These are phyloP conservation scores for Pinus albicaulis DNA, from an alignment of 75 land plant genomes.

Conservation along the genomic window DNA sequence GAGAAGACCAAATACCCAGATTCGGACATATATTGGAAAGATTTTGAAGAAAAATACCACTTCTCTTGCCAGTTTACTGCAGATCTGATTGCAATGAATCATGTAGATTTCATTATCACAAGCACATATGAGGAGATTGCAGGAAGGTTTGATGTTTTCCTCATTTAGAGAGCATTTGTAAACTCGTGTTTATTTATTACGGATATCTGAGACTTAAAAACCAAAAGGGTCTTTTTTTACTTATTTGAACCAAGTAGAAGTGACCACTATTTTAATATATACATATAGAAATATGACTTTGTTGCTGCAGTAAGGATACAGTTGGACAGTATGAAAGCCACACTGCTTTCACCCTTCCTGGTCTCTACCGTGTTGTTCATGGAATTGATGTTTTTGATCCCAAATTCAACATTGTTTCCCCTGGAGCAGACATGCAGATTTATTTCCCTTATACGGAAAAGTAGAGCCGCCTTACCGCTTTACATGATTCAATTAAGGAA, in stretches of 20 bases:
- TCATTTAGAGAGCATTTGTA: too few species aligned
- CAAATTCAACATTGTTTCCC: conserved; percentile 78
- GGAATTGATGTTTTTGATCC: conserved; percentile 81
- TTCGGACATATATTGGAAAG: conserved; percentile 78
- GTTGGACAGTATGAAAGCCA: conserved; percentile 78
- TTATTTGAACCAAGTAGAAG: too few species aligned
- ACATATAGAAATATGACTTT: neutral
- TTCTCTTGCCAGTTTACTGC: conserved; percentile 85
- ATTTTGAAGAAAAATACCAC: conserved; percentile 68
- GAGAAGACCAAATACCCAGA: conserved; percentile 87
- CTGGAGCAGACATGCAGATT: conserved; percentile 61
- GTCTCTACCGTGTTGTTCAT: conserved; percentile 65
- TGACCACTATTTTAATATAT: too few species aligned
- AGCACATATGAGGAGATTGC: conserved; percentile 84
- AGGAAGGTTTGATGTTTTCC: conserved; percentile 45
- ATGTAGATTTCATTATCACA: conserved; percentile 77
- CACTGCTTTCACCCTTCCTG: conserved; percentile 65
- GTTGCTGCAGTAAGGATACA: conserved; percentile 45
- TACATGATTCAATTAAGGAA: conserved; percentile 51
- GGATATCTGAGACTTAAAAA: too few species aligned
- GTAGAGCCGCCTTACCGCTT: conserved; percentile 38
- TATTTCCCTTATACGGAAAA: conserved; percentile 63
- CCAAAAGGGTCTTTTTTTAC: too few species aligned
- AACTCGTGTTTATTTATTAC: too few species aligned
- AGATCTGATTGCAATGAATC: conserved; percentile 78